Evolutionary conservation across 2,329 filamentous ascomycete species (phyloP).

Genomic region (Aspergillus viridinutans): DNA sequence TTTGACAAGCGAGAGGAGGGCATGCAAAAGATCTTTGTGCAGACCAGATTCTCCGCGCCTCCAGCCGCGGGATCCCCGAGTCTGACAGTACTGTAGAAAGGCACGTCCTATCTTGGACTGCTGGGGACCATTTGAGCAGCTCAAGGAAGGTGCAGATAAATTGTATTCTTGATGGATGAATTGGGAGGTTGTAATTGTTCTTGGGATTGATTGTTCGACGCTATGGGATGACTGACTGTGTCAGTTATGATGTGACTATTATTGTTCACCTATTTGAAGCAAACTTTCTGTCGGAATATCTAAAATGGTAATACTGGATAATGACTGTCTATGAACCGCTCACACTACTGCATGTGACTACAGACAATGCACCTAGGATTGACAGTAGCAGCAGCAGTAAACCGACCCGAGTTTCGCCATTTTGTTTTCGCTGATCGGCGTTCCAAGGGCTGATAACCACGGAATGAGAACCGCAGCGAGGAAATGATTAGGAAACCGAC

Average conservation of each 20-base stretch:
- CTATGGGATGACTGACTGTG: not conserved
- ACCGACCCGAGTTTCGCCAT: constrained; percentile 10
- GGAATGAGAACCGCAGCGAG: not conserved
- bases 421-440: constrained; percentile 13
- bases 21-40: constrained; percentile 76
- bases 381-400: not conserved
- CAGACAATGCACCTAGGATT: too few relatives aligned
- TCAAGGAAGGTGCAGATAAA: not conserved
- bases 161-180: not conserved
- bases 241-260: not conserved
- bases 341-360: too few relatives aligned
- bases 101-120: not conserved
- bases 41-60: constrained; percentile 56
- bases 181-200: not conserved
- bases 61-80: constrained; percentile 48
- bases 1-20: constrained; percentile 54
- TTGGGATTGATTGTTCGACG: not conserved
- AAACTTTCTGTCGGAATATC: not conserved
- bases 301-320: not conserved
- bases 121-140: not conserved
- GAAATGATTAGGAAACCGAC: not conserved
- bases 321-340: not conserved
- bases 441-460: not conserved
- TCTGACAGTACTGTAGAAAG: constrained; percentile 40
- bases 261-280: too few relatives aligned